Conservation (phyloP, 176 grass and related monocot genomes). For the Pharus latifolius region DNA sequence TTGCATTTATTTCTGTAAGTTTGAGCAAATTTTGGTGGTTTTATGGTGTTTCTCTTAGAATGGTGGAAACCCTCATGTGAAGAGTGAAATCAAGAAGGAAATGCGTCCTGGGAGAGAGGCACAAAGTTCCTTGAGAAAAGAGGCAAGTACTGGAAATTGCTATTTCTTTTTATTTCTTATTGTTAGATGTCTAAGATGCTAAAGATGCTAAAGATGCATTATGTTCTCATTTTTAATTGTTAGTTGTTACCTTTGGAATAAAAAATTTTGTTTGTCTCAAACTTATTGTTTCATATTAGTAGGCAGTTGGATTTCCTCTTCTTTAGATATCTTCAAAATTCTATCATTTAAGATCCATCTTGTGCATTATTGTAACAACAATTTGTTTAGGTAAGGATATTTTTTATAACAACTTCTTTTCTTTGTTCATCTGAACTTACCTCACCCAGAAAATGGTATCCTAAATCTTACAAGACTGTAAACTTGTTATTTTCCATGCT, state of each 20-base stretch:
- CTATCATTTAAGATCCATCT: too few species aligned
- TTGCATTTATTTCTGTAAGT: neutral
- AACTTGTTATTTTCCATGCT: neutral
- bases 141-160: constrained; percentile 37
- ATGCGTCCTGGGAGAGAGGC: constrained; percentile 21
- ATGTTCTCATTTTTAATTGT: too few species aligned
- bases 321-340: neutral
- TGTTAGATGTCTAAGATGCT: too few species aligned
- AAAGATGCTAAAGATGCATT: too few species aligned
- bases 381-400: too few species aligned
- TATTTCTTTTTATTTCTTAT: neutral
- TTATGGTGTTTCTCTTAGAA: constrained; percentile 24
- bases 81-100: constrained; percentile 28
- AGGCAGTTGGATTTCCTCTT: neutral
- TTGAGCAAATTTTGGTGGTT: neutral
- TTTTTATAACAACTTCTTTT: too few species aligned
- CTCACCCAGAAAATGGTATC: neutral
- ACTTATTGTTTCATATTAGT: too few species aligned
- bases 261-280: too few species aligned
- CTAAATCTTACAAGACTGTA: neutral
- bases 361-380: too few species aligned
- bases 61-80: constrained; percentile 22
- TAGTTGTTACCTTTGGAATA: too few species aligned
- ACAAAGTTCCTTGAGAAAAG: constrained; percentile 49
- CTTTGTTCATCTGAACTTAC: neutral